Base-by-base conservation (phyloP, 441 rosid genomes). In the Geranium incanum region DNA sequence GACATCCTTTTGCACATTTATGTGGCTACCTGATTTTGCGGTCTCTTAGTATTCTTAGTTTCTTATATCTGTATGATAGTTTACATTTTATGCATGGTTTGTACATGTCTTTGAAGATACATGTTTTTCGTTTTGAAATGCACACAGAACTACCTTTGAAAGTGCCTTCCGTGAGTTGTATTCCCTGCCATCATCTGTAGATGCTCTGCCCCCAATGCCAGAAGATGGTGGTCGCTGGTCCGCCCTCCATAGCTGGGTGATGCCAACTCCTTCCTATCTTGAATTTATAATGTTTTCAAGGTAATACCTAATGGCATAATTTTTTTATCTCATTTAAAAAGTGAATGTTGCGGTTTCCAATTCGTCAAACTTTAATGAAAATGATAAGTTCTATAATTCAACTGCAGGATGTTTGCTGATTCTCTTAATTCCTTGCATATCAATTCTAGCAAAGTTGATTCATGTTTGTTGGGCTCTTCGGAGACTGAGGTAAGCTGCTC, bases 161-260 rank as follows among this genome's bases (percentile, higher is more conserved):
- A 86, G 84, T 68, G 86, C 93, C 70, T 92, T 95, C 75, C 90
- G 88, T 66, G 85, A 82, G 77, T 92, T 92, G 95, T 92, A 90
- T 74, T 77, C 69, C 45, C 80, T 95, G 72, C 98, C 96, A 71
- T 76, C 87, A 72, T 74, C 85, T 77, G 57, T 83, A 33, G 92
- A 87, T 74, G 92, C 85, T 81, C 97, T 88, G 77, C 98, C 97
- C 9, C 97, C 97, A 60, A 95, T 92, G 99, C 98, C 97, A 45
- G 88, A 84, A 75, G 99, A 90, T 83, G 90, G 92, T 76, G 86
- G 90, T 76, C 80, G 81, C 76, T 92, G 99, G 99, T 92, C 98
- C 74, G 78, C 95, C 67, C 86, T 92, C 74, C 96, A 95, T 78
- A 81, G 96, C 74, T 95, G 99, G 99, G 95, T 89, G 78, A 92